Conservation (phyloP, 352 stramenopile genomes). For the Globisporangium cylindrosporum region DNA sequence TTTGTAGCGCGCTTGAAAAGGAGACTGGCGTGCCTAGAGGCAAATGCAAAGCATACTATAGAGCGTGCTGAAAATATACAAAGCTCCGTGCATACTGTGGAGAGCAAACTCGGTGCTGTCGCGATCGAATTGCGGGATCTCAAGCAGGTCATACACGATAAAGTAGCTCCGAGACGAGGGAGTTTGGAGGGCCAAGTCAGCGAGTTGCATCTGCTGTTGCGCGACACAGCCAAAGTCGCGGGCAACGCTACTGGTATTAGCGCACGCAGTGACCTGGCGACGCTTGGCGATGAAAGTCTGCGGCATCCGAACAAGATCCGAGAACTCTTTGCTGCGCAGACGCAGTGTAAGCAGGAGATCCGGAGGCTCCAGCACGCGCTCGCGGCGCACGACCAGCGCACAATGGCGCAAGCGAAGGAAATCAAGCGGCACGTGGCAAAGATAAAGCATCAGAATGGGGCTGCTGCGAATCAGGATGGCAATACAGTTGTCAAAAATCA, state of each 20-base stretch:
- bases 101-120: not conserved
- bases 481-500: not conserved
- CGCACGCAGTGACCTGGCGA: no score
- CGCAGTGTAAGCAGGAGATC: constrained; percentile 14
- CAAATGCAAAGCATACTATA: not conserved
- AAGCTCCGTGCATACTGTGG: no score
- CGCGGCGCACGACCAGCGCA: constrained; percentile 13
- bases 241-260: no score
- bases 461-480: no score
- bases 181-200: no score
- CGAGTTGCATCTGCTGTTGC: no score
- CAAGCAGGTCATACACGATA: no score
- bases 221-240: no score
- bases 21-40: not conserved
- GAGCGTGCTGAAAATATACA: not conserved
- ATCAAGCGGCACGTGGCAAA: not conserved
- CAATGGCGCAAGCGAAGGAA: not conserved
- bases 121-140: not conserved
- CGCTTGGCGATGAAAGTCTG: no score
- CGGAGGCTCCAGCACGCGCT: constrained; percentile 14
- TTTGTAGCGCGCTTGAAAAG: constrained; percentile 1
- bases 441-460: not conserved
- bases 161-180: no score
- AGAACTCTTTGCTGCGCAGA: constrained; percentile 13
- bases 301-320: constrained; percentile 1